Percentiles rank a stretch among this genome's conserved stretches.
These are phyloP conservation scores for Salix koriyanagi DNA, from an alignment of 345 rosid species.

Conservation along the genomic window DNA sequence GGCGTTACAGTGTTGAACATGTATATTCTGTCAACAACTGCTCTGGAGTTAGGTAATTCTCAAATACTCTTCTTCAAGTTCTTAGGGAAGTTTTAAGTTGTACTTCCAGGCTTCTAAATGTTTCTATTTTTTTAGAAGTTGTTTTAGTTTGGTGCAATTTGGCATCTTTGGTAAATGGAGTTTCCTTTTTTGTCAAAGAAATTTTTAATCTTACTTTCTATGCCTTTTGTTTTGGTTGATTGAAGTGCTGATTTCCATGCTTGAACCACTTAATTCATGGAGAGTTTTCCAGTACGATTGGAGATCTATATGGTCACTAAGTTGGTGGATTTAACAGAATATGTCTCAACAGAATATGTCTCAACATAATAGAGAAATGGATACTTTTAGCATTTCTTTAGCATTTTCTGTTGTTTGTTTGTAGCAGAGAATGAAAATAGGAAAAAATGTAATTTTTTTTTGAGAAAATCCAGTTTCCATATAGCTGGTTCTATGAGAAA, in stretches of 20 bases:
- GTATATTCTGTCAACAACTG: slow-evolving; percentile 33
- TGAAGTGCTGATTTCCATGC: background rate
- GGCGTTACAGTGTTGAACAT: slow-evolving; percentile 24
- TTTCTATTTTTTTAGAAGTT: slow-evolving; percentile 12
- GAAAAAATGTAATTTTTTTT: background rate
- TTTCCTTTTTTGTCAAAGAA: slow-evolving; percentile 9
- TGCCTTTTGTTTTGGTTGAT: background rate
- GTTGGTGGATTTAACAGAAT: background rate
- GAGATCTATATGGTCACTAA: background rate
- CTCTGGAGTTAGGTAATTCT: slow-evolving; percentile 36
- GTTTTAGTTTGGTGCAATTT: slow-evolving; percentile 12
- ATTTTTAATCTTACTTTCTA: slow-evolving; percentile 2
- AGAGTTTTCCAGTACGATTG: background rate
- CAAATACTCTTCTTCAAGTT: slow-evolving; percentile 23
- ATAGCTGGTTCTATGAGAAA: background rate
- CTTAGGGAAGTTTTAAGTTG: slow-evolving; percentile 32
- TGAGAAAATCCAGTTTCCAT: background rate
- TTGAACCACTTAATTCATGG: background rate
- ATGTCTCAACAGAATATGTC: background rate
- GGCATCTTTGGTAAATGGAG: slow-evolving; percentile 4
- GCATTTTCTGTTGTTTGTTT: background rate
- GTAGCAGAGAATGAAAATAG: background rate
- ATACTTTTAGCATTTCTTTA: background rate
- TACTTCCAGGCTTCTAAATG: slow-evolving; percentile 22
- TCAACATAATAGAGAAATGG: background rate